phyloP scores from a whole-genome alignment of 2,329 filamentous ascomycete species.

The Alternaria ventricosa region DNA sequence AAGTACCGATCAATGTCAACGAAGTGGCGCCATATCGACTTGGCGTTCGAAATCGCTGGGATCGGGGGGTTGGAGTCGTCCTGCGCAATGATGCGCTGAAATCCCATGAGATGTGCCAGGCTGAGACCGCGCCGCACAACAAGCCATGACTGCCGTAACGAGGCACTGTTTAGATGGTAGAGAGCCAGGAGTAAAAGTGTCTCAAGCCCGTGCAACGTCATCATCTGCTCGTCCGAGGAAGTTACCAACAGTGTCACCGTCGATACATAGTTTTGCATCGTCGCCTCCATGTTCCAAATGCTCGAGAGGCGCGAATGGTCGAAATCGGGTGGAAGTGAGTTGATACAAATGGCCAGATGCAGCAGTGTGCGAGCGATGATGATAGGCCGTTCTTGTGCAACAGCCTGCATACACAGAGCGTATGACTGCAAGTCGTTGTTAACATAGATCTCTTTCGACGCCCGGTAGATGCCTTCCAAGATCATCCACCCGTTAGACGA shows the following conservation, averaged over 20 bases:
- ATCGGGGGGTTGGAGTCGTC: conserved; percentile 27
- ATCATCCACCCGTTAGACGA: conserved; percentile 48
- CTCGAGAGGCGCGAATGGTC: conserved; percentile 31
- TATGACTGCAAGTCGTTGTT: conserved; percentile 41
- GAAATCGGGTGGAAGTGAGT: conserved; percentile 42
- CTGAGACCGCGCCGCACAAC: conserved; percentile 42
- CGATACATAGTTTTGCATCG: conserved; percentile 42
- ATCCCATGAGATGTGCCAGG: conserved; percentile 46
- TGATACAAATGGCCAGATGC: conserved; percentile 44
- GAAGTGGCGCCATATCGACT: conserved; percentile 37
- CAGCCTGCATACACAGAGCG: conserved; percentile 39
- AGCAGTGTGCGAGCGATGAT: conserved; percentile 45
- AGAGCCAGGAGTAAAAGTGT: conserved; percentile 39
- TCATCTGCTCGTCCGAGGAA: conserved; percentile 43
- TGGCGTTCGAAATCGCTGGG: conserved; percentile 35
- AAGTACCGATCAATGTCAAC: conserved; percentile 43
- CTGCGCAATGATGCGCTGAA: conserved; percentile 43
- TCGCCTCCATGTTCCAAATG: conserved; percentile 43
- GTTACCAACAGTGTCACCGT: conserved; percentile 40
- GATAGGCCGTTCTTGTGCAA: conserved; percentile 35
- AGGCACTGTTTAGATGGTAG: conserved; percentile 40
- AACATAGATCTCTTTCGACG: conserved; percentile 39
- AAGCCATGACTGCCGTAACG: conserved; percentile 44
- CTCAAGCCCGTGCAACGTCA: conserved; percentile 46
- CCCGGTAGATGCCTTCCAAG: conserved; percentile 36